These are phyloP conservation scores for Erythrophleum ivorense DNA, from an alignment of 331 rosid species.

Conservation along the genomic window DNA sequence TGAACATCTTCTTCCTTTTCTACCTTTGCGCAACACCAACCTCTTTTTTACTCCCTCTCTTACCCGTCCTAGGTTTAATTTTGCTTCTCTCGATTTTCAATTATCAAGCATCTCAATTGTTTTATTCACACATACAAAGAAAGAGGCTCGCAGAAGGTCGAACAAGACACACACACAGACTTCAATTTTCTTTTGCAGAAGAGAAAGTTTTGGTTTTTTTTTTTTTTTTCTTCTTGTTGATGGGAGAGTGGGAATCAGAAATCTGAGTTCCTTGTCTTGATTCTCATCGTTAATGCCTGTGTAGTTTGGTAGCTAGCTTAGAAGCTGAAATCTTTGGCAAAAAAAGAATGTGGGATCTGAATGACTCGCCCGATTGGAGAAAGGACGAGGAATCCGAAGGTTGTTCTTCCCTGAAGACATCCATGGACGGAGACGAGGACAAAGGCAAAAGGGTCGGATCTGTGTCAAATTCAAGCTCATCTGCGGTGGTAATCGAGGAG, in stretches of 20 bases:
- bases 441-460: constrained; percentile 85
- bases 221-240: constrained; percentile 1
- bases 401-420: constrained; percentile 62
- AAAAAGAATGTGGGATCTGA: constrained; percentile 95
- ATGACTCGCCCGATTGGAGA: constrained; percentile 79
- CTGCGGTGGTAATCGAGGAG: constrained; percentile 68
- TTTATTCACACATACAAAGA: not conserved
- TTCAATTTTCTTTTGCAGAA: constrained; percentile 28
- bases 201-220: not conserved
- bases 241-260: constrained; percentile 32
- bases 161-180: not conserved
- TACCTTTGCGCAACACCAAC: constrained; percentile 46
- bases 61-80: constrained; percentile 52
- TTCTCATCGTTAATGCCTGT: constrained; percentile 22
- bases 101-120: constrained; percentile 22
- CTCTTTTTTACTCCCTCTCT: constrained; percentile 32
- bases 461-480: constrained; percentile 89
- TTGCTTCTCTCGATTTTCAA: constrained; percentile 27
- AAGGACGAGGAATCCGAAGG: constrained; percentile 69
- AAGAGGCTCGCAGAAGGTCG: not conserved
- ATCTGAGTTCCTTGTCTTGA: constrained; percentile 10
- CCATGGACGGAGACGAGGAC: constrained; percentile 73
- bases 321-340: constrained; percentile 12
- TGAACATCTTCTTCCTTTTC: constrained; percentile 47
- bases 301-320: not conserved